Base-by-base conservation (phyloP, 345 rosid species). In the Arabidopsis arenosa region DNA sequence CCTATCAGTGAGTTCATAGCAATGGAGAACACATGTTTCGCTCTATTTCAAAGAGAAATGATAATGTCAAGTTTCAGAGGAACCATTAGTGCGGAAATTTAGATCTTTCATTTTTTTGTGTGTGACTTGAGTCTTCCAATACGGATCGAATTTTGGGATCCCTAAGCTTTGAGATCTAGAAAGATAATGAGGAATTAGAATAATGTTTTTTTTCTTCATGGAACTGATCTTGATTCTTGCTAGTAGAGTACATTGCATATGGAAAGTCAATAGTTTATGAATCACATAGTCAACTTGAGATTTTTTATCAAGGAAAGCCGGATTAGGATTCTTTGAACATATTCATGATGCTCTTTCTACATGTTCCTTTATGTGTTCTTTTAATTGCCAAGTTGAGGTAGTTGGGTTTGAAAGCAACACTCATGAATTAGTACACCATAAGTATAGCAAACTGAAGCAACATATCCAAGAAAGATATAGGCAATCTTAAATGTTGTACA, bases 391-490 rank as follows among this genome's bases (percentile, higher is more conserved):
- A 51, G 70, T 62, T 76, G 33, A 63, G 60, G 14, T 55, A 23
- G 44, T 28, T 37, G 21, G 52, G 6, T 56, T 56, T 47, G 72
- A 56, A 63, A 48, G 66, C 80, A 65, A 56, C 18, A 23, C 26
- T 49, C 2, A 48, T 9, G 26, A 17, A 48, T 17, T 40, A 53
- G 49, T 62, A 51, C 21, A 51, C n/a, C 13, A 68, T 39, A 47
- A 74, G 72, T 67, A 47, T 41, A 60, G 80, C 41, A 53, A 54
- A 67, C 7, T 12, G 9, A 52, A 61, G 47, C 58, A 62, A n/a
- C 69, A 53, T 33, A 68, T 76, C 75, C 64, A 35, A 69, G 80
- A 69, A 35, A 76, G 75, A 76, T 76, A 61, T 63, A 28, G 32
- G 75, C 54, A 55, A 47, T 63, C 52, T 36, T 55, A 47, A 15